Base-by-base conservation (phyloP, 208 protist species). In the Spironucleus salmonicida region DNA sequence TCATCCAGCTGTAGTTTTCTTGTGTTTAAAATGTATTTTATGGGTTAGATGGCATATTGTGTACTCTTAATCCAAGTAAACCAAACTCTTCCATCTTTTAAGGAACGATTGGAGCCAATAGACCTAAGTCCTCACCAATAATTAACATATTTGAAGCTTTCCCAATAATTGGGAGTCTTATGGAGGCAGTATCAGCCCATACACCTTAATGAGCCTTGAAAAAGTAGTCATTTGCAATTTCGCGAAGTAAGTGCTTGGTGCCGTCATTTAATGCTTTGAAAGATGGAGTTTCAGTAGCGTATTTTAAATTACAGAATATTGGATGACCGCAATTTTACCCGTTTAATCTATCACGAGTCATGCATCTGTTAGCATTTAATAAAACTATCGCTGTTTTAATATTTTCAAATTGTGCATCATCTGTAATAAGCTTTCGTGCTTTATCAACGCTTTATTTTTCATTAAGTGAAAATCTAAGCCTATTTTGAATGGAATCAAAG, bases 61-160 rank as follows among this genome's bases (percentile, higher is more conserved):
- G 86, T 62, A 90, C 81, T 53, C 86, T 75, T 15, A 90, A 75
- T 49, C 83, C 82, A 1, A 88, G 75, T 32, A 90, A 82, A 69
- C 78, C 77, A 1, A 86, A 67, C 27, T 86, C 45, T 0, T 80
- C 66, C 23, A 90, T 79, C 0, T 86, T 76, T 35, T 61, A 41
- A 30, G 79, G 76, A 30, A 90, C 82, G 69, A 81, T 85, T 0
- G 49, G 38, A 45, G 84, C 79, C 15, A 88, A 64, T 75, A 86
- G 79, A 58, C 88, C 88, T 1, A 90, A 76, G 78, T 90, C 88
- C 61, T 90, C 88, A 38, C 85, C 88, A 81, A 83, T 87, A 49
- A 90, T 79, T 34, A 90, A 75, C 87, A 90, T 90, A 32, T 85
- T 69, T 27, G 80, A 79, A 15, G 77, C 74, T n/a, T 42, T 49